Evolutionary conservation across 1,139 yeast genomes (phyloP).

Genomic region (Geotrichum phurueaensis): DNA sequence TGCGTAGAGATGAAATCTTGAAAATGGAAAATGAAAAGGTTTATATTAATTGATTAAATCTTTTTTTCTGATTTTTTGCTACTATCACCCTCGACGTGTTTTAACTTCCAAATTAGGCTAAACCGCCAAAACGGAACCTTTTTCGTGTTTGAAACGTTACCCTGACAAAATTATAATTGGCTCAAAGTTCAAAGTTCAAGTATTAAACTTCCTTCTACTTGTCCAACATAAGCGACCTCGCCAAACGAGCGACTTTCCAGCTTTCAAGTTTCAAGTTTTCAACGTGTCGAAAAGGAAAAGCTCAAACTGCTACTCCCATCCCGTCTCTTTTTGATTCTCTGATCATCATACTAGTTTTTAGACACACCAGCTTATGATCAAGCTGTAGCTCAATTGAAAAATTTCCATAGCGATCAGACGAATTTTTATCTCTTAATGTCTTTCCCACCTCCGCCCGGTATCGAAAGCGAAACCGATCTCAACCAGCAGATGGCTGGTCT

Average conservation of each 20-base stretch:
- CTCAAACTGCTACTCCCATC: neutral
- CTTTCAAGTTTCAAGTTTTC: neutral
- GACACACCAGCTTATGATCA: neutral
- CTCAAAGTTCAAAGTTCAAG: neutral
- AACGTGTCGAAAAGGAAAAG: neutral
- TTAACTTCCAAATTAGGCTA: neutral
- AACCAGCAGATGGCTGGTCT: constrained; percentile 6
- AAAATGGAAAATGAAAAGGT: neutral
- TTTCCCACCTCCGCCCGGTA: neutral
- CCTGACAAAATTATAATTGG: neutral
- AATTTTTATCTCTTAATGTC: neutral
- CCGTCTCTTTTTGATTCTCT: neutral
- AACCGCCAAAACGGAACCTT: neutral
- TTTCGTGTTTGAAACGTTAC: neutral
- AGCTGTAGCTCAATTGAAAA: neutral
- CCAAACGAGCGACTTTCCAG: neutral
- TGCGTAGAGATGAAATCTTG: neutral
- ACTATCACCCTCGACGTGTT: neutral
- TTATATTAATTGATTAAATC: neutral
- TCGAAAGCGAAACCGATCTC: neutral
- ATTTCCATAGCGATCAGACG: neutral
- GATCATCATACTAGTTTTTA: neutral
- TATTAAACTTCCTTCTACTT: neutral
- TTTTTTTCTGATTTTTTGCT: neutral
- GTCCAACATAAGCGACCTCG: neutral